Evolutionary conservation across 257 asterid species (phyloP).

Genomic region (Solanum piurae): DNA sequence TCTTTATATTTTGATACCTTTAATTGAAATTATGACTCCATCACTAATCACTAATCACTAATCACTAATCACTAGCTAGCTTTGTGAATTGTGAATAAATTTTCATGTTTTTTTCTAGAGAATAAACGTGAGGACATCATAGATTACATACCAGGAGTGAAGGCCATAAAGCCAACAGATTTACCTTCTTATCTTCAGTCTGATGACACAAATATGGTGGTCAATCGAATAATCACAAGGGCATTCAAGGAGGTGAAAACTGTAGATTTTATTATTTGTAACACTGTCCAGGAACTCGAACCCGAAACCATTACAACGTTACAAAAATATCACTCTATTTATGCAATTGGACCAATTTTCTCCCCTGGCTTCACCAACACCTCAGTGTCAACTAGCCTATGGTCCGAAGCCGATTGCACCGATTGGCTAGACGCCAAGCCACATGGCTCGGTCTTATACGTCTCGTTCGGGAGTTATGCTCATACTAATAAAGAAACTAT

Average conservation of each 20-base stretch:
- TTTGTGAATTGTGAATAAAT: background rate
- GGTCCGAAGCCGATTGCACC: slow-evolving; percentile 65
- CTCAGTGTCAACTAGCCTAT: slow-evolving; percentile 40
- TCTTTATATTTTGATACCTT: too few species aligned
- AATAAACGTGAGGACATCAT: slow-evolving; percentile 33
- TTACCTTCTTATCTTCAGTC: slow-evolving; percentile 56
- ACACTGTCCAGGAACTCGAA: slow-evolving; percentile 57
- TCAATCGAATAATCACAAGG: slow-evolving; percentile 42
- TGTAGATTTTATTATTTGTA: slow-evolving; percentile 48
- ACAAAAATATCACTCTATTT: slow-evolving; percentile 28
- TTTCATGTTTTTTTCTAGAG: slow-evolving; percentile 8
- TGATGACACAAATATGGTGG: slow-evolving; percentile 28
- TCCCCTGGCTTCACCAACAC: slow-evolving; percentile 36
- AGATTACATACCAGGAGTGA: slow-evolving; percentile 66
- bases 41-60: too few species aligned
- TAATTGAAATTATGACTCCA: too few species aligned
- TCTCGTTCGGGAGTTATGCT: slow-evolving; percentile 72
- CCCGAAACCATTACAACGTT: slow-evolving; percentile 30
- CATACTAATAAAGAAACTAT: slow-evolving; percentile 45
- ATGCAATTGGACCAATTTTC: slow-evolving; percentile 52
- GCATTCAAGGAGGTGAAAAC: slow-evolving; percentile 42
- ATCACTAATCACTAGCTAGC: too few species aligned
- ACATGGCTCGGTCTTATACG: slow-evolving; percentile 46
- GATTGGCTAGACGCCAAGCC: slow-evolving; percentile 54
- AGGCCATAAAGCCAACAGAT: slow-evolving; percentile 43